These are phyloP conservation scores for Penicillium sp. DNA, from an alignment of 2,329 filamentous ascomycete species.

Conservation along the genomic window DNA sequence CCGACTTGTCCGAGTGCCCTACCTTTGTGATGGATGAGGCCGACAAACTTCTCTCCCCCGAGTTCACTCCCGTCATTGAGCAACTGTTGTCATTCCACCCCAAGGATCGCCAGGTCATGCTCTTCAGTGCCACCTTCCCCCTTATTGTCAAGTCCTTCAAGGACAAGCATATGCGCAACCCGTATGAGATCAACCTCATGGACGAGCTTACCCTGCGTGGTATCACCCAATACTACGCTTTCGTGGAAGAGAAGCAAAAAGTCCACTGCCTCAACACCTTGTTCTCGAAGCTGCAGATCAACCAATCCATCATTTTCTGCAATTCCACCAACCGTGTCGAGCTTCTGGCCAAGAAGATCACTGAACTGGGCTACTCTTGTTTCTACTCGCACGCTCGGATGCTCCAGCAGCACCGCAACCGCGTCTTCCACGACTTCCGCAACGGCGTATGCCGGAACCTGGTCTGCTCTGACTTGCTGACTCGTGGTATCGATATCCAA, in stretches of 20 bases:
- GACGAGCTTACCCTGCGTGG: conserved; percentile 95
- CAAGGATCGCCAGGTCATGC: conserved; percentile 97
- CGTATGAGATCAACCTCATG: conserved; percentile 99
- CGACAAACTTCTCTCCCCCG: conserved; percentile 91
- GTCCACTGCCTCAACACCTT: conserved; percentile 98
- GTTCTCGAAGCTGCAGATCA: conserved; percentile 98
- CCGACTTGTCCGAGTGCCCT: conserved; percentile 89
- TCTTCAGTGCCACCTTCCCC: conserved; percentile 97
- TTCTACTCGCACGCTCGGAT: conserved; percentile 99
- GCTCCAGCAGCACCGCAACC: conserved; percentile 93
- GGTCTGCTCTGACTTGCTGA: conserved; percentile 94
- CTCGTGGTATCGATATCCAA: conserved; percentile 98
- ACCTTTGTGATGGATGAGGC: conserved; percentile 99
- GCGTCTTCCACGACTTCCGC: conserved; percentile 98
- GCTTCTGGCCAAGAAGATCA: conserved; percentile 97
- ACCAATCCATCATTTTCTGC: conserved; percentile 99
- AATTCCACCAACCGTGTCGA: conserved; percentile 99
- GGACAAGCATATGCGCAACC: conserved; percentile 93
- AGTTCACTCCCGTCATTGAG: conserved; percentile 97
- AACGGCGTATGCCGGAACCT: conserved; percentile 97
- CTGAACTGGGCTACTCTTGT: conserved; percentile 96
- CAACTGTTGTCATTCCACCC: conserved; percentile 92
- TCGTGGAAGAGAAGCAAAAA: conserved; percentile 98
- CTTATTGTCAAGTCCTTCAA: conserved; percentile 96
- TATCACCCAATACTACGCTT: conserved; percentile 98